Evolutionary conservation across 257 asterid species (phyloP).

Genomic region (Salvia splendens): DNA sequence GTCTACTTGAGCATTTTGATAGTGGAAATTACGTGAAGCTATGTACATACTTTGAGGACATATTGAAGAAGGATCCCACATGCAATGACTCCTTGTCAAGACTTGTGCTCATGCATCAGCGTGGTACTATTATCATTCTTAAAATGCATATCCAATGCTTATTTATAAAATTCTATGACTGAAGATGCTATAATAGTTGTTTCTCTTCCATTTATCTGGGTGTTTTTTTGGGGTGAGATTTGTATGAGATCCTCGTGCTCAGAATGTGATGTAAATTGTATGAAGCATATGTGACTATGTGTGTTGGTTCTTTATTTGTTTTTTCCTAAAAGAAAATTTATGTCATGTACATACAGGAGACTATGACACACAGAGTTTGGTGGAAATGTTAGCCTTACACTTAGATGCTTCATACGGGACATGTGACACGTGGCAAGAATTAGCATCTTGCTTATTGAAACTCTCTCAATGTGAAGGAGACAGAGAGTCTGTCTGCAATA

Average conservation of each 20-base stretch:
- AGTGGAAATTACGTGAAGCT: slow-evolving; percentile 49
- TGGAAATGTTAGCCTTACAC: slow-evolving; percentile 80
- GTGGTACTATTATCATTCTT: slow-evolving; percentile 47
- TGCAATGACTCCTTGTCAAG: slow-evolving; percentile 65
- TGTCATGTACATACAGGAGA: slow-evolving; percentile 51
- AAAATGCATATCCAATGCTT: not conserved
- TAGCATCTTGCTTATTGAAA: slow-evolving; percentile 66
- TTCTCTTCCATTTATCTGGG: not conserved
- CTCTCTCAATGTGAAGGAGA: slow-evolving; percentile 68
- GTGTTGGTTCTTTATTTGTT: too few species aligned
- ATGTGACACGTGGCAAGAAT: slow-evolving; percentile 64
- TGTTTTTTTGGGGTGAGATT: too few species aligned
- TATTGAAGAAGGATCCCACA: slow-evolving; percentile 78
- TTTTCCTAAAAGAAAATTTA: too few species aligned
- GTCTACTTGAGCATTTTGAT: slow-evolving; percentile 74
- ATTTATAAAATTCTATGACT: not conserved
- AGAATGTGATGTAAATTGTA: too few species aligned
- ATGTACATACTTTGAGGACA: slow-evolving; percentile 57
- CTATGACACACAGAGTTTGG: slow-evolving; percentile 57
- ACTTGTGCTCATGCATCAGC: slow-evolving; percentile 61
- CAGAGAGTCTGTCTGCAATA: slow-evolving; percentile 52
- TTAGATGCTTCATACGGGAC: slow-evolving; percentile 67
- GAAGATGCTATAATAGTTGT: not conserved
- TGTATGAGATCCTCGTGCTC: too few species aligned
- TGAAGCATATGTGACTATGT: too few species aligned